Conservation (phyloP, 139 green algal genomes). For the Coccomyxa sp. region DNA sequence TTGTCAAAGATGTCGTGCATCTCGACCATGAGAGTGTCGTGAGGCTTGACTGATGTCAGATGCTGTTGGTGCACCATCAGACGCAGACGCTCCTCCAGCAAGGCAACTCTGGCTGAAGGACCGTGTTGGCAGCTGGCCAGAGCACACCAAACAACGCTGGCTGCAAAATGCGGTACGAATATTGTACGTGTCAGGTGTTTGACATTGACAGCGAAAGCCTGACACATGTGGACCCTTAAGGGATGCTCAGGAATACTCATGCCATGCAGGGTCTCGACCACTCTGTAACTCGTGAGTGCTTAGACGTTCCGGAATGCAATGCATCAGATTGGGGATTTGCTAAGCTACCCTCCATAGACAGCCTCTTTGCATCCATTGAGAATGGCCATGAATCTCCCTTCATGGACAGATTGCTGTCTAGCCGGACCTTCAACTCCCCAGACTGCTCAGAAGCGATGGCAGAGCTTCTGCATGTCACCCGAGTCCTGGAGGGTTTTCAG, state of each 20-base stretch:
- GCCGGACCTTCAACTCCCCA: constrained; percentile 4
- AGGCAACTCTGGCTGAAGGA: neutral
- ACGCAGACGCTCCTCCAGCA: no score
- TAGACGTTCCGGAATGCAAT: no score
- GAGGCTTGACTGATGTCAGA: no score
- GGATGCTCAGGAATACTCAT: no score
- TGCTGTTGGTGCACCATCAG: no score
- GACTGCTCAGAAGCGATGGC: constrained; percentile 6
- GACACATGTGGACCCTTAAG: no score
- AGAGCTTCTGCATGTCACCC: neutral
- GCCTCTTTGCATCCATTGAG: neutral
- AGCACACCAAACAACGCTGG: neutral
- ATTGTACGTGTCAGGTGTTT: no score
- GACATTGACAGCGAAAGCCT: no score
- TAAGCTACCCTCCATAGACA: neutral
- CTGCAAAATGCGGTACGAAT: neutral
- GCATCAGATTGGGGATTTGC: constrained; percentile 9
- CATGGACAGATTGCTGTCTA: neutral
- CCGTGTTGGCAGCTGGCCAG: neutral
- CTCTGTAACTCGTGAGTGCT: no score
- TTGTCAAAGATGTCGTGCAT: no score
- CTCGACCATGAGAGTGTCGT: no score
- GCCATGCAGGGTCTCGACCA: no score
- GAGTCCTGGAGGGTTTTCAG: constrained; percentile 1
- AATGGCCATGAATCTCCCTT: neutral